Percentiles rank a stretch among this genome's conserved stretches.
Evolutionary conservation across 2,329 filamentous ascomycete species (phyloP).

Genomic region (Hypoxylon sp.): DNA sequence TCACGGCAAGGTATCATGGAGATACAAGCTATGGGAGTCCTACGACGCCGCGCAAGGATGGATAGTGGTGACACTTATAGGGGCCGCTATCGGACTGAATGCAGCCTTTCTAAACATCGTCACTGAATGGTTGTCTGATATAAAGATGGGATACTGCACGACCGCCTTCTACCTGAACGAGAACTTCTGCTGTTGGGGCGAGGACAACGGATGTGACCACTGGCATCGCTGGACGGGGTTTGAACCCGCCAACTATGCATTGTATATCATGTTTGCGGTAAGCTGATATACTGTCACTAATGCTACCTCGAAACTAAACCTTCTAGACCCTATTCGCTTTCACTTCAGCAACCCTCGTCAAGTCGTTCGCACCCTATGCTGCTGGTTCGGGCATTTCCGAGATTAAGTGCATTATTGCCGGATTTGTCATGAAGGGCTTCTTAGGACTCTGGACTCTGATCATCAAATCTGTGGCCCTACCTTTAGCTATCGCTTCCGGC

Average conservation of each 20-base stretch:
- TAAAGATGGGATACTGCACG: slow-evolving; percentile 95
- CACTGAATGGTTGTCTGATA: slow-evolving; percentile 96
- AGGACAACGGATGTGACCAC: slow-evolving; percentile 87
- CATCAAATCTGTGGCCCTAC: slow-evolving; percentile 94
- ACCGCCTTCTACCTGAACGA: slow-evolving; percentile 98
- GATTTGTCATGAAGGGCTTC: slow-evolving; percentile 99
- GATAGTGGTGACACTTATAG: slow-evolving; percentile 96
- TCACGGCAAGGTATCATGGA: slow-evolving; percentile 79
- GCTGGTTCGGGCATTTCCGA: slow-evolving; percentile 97
- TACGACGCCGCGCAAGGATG: slow-evolving; percentile 98
- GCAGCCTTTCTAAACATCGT: slow-evolving; percentile 94
- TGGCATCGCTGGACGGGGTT: slow-evolving; percentile 93
- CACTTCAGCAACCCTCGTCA: slow-evolving; percentile 86
- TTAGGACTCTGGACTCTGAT: slow-evolving; percentile 90
- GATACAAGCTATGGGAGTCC: slow-evolving; percentile 83
- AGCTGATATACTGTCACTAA: slow-evolving; percentile 45
- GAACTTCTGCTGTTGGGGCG: slow-evolving; percentile 97
- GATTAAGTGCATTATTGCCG: slow-evolving; percentile 99
- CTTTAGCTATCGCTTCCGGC: slow-evolving; percentile 92
- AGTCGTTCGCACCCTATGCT: slow-evolving; percentile 93
- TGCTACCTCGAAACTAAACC: slow-evolving; percentile 34
- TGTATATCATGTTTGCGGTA: slow-evolving; percentile 90
- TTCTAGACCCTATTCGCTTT: slow-evolving; percentile 81
- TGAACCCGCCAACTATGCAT: slow-evolving; percentile 82
- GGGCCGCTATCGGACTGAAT: slow-evolving; percentile 92